Evolutionary conservation across 2,329 filamentous ascomycete genomes (phyloP), one percentile per base, ranked within the genome.

Genomic region (Pseudogymnoascus sp.): DNA sequence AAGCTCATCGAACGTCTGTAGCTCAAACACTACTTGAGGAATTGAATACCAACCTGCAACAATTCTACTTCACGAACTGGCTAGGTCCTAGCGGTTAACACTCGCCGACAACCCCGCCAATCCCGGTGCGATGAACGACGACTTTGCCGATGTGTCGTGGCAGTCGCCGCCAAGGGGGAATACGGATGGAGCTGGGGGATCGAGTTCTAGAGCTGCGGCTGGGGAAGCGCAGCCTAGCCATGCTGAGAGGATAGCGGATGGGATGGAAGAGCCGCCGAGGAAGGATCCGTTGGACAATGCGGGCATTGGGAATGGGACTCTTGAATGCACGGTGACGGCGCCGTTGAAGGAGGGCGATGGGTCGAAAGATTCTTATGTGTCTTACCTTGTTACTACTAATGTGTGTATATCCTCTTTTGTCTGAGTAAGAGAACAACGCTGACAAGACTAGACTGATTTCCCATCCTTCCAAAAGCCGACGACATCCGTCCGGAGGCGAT

Each of bases 341-440:
- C 92, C 95, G 19, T 84, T 93, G 76, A 97, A 97, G 77, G 95
- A 97, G 80, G 95, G 93, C 72, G 91, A 97, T 72, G 93, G 95
- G 59, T 96, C 93, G 64, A 97, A 97, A 76, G 95, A 97, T 76
- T 89, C 91, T 62, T 99, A 96, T 78, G 89, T 97, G 64, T 97
- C 95, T 10, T 99, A 99, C 75, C 81, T 96, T 60, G 90, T 99
- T 68, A 95, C 90, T 50, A 97, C 95, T 62, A 82, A 93, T 77
- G 93, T 96, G 79, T 62, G 80, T 38, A 44, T 67, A 8, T 19
- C 59, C 37, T 16, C 0, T 7, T 16, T 0, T 14, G 24, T 29
- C 29, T 13, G 14, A 50, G 44, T 24, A 29, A 31, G 44, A 50
- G 44, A 21, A 37, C 35, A 56, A 61, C 63, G 56, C 66, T 73